Evolutionary conservation across 2,329 filamentous ascomycete genomes (phyloP).

Genomic region (Clonostachys sp.): DNA sequence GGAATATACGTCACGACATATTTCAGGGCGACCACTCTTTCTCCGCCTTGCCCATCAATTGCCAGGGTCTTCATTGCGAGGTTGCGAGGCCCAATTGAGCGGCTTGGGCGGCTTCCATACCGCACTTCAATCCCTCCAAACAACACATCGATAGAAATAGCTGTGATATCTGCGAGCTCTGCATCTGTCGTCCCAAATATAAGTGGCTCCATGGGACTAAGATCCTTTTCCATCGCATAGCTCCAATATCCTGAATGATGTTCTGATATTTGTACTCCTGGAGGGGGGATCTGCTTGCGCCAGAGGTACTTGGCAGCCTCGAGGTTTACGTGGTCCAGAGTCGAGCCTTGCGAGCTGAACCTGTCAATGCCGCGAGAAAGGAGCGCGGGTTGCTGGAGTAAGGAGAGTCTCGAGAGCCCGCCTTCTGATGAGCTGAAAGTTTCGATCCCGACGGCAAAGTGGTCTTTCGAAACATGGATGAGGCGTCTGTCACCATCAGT

Average conservation of each 20-base stretch:
- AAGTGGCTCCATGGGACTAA: no score
- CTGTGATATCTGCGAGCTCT: neutral
- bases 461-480: neutral
- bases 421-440: neutral
- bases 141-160: neutral
- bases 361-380: no score
- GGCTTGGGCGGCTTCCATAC: neutral
- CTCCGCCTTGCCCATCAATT: neutral
- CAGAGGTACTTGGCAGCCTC: no score
- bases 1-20: neutral
- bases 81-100: neutral
- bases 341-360: no score
- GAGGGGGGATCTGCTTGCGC: no score
- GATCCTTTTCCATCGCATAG: no score
- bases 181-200: no score
- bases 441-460: neutral
- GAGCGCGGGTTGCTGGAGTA: no score
- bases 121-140: neutral
- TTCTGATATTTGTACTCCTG: no score
- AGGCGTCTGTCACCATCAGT: neutral
- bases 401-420: no score
- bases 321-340: no score
- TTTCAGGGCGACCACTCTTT: neutral
- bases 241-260: no score
- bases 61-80: neutral